Conservation (phyloP, 768 basidiomycete species). For the Sutorius australiensis region DNA sequence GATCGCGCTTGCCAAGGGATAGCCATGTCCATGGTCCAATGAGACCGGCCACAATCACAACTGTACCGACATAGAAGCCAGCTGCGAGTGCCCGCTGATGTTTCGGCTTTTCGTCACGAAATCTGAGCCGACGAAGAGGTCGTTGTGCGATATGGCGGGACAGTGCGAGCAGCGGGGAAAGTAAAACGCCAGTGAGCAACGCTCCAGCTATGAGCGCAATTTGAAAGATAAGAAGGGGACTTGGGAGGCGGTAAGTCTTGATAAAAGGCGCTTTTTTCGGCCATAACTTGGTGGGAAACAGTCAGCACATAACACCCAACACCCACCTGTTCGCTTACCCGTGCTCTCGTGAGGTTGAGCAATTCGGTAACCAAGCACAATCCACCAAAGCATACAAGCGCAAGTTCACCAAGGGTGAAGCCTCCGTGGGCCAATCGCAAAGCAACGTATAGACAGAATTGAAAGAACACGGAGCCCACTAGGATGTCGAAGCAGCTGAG, state of each 20-base stretch:
- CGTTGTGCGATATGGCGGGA: conserved; percentile 89
- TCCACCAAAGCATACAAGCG: conserved; percentile 83
- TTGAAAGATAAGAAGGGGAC: conserved; percentile 88
- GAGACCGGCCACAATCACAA: conserved; percentile 73
- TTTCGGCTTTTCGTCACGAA: conserved; percentile 76
- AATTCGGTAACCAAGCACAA: conserved; percentile 84
- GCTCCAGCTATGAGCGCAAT: conserved; percentile 90
- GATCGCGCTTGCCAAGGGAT: conserved; percentile 76
- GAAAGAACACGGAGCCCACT: conserved; percentile 76
- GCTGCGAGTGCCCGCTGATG: conserved; percentile 81
- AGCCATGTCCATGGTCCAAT: conserved; percentile 93
- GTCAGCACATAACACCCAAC: conserved; percentile 1
- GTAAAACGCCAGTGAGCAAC: conserved; percentile 85
- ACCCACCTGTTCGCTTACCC: conserved; percentile 45
- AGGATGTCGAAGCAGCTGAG: conserved; percentile 73
- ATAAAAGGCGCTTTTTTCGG: conserved; percentile 77
- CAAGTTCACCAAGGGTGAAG: conserved; percentile 93
- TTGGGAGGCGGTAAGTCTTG: conserved; percentile 89
- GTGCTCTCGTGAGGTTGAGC: conserved; percentile 76
- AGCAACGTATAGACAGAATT: conserved; percentile 86
- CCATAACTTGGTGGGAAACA: conserved; percentile 54
- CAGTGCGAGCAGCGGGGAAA: conserved; percentile 90
- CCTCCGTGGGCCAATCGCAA: conserved; percentile 89
- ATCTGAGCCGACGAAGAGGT: conserved; percentile 75
- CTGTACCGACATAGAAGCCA: conserved; percentile 76